Percentiles rank a stretch among this genome's conserved stretches.
phyloP scores from a whole-genome alignment of 192 early-diverging fungal genomes.

The Backusella psychrophila region DNA sequence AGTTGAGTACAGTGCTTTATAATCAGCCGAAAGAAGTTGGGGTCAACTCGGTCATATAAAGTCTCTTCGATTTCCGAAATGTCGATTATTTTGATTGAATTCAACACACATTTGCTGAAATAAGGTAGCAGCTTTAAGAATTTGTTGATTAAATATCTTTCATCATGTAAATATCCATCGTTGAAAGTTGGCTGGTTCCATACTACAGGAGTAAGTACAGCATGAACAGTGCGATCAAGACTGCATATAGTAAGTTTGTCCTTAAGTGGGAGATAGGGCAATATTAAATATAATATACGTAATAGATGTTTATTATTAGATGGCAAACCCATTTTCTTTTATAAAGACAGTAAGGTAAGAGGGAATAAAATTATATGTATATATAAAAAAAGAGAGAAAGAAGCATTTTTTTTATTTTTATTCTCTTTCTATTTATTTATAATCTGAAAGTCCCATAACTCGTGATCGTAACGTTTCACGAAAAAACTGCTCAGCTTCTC shows the following conservation, averaged over 20 bases:
- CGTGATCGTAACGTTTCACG: conserved; percentile 2
- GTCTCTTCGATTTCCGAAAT: background rate
- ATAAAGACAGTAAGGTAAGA: background rate
- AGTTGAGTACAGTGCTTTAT: background rate
- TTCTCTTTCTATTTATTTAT: background rate
- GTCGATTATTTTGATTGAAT: background rate
- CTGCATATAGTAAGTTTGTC: background rate
- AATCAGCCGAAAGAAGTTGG: background rate
- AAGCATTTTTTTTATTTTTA: background rate
- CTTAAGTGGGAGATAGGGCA: background rate
- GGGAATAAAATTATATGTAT: background rate
- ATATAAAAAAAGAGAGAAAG: background rate
- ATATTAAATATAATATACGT: background rate
- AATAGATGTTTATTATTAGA: background rate
- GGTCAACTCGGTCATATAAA: background rate
- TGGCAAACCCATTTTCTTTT: background rate
- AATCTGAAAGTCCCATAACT: background rate
- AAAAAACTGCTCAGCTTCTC: background rate
- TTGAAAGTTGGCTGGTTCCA: background rate
- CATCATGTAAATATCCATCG: background rate
- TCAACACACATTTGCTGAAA: background rate
- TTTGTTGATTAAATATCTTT: background rate
- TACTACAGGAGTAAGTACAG: background rate
- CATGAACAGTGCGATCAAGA: background rate
- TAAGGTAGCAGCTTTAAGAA: background rate